Base-by-base conservation (phyloP, 2,329 filamentous ascomycete species). In the Talaromyces pinophilus region DNA sequence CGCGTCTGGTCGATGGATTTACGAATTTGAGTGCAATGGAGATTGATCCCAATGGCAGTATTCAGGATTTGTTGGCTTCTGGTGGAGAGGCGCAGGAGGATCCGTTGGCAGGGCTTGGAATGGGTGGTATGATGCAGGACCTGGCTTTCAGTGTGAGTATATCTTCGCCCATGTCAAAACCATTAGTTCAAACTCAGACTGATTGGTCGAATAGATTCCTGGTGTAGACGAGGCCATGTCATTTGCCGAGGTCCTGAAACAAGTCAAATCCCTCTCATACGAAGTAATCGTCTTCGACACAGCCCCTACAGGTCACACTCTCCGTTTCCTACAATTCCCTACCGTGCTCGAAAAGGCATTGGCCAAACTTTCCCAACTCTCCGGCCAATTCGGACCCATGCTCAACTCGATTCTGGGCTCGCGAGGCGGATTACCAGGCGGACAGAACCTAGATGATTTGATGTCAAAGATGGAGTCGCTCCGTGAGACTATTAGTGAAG, bases 221-320 rank as follows among this genome's bases (percentile, higher is more conserved):
- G 95, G 95, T 81, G 96, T 99, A 69, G 95, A 99, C 78, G 95
- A 99, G 81, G 95, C 95, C 79, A 99, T 99, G 95, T 97, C 93
- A 66, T 99, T 99, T 77, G 95, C 95, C 78, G 95, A 99, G 83
- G 95, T 99, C 70, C 87, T 99, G 75, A 99, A 99, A 82, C 95
- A 99, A 82, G 95, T 99, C 83, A 98, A 98, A 83, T 96, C 92
- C 48, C 91, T 98, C 77, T 96, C 93, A 60, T 99, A 99, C 86
- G 95, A 98, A 80, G 92, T 94, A 75, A 98, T 99, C 82, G 92
- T 99, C 80, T 99, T 99, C 86, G 95, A 99, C 80, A 99, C 95
- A 40, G 95, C 95, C 3, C 95, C 95, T 17, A 99, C 95, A 17
- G 95, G 95, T 72, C 95, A 99, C 85, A 99, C 95, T 1, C 89